Base-by-base conservation (phyloP, 164 flowering plant species). In the grape (Vitis vinifera) region DNA sequence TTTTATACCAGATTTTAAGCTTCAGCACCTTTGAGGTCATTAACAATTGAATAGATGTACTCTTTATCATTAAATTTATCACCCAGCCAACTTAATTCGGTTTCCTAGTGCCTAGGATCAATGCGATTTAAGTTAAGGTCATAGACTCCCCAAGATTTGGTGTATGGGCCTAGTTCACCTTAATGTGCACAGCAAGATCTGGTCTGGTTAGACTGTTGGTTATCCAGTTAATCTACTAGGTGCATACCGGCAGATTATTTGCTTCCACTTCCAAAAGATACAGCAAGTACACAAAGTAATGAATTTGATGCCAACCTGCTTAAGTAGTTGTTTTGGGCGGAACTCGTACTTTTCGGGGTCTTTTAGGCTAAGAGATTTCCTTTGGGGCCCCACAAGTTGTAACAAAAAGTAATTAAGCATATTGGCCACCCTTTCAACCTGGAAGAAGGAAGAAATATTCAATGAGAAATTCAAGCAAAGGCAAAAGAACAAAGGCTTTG, bases 371-470 rank as follows among this genome's bases (percentile, higher is more conserved):
- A 95, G 93, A 64, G 99, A 87, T 76, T 85, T 93, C 59, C 98
- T 84, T 75, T 96, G 99, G 19, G 99, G 98, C 2, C 99, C 98
- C 51, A 91, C 99, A 27, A 96, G 91, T 87, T 96, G 99, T 58
- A 96, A 70, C 73, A 96, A 67, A 71, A 96, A 96, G 76, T 96
- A 96, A 74, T 96, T 96, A 63, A 96, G 91, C 99, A 96, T 96
- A 76, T 85, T 96, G 55, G 97, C 98, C 69, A 96, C 99, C 71
- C 99, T 89, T 74, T 96, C 99, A 72, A 96, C 97, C 99, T 95
- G 85, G 53, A 74, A 69, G n/a, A 58, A 53, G 14, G 17, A 60
- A 59, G 15, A 73, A 60, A 37, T 7, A 57, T 9, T 47, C 30
- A 14, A 47, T 31, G 13, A 19, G 1, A 37, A 63, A 13, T 11